Base-by-base conservation (phyloP, 441 rosid species). In the Euphorbia schlechtendalii region DNA sequence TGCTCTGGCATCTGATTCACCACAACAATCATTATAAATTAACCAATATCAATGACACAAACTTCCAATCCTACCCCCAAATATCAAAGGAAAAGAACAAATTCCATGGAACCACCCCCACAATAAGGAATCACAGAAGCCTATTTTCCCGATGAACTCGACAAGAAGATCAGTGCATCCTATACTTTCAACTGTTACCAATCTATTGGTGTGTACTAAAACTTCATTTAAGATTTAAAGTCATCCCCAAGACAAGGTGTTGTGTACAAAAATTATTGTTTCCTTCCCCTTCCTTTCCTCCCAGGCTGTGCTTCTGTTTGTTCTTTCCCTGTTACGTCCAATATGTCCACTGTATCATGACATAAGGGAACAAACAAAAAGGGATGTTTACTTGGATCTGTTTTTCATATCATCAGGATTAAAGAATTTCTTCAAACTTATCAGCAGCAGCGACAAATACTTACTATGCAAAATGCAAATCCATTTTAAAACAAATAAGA, bases 221-320 rank as follows among this genome's bases (percentile, higher is more conserved):
- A 32, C 6, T 6, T 6, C n/a, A n/a, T n/a, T n/a, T n/a, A n/a
- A n/a, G n/a, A n/a, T n/a, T n/a, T n/a, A n/a, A n/a, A n/a, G n/a
- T n/a, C n/a, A n/a, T n/a, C n/a, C n/a, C n/a, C n/a, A n/a, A n/a
- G n/a, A 3, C 40, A 36, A 36, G 40, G 11, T 40, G 4, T 40
- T 40, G 14, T 12, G 56, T 32, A 22, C 40, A 11, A 9, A 59
- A 73, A 69, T 75, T 80, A 86, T 72, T 89, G 98, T 80, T 89
- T 92, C 76, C 92, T 81, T 74, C 94, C 98, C 74, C 96, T 84
- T 74, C 98, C 98, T 77, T 86, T 92, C 87, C 88, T 92, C 17
- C 69, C 71, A 27, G 86, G 80, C 70, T 80, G 98, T 40, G 86
- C 75, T 69, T 86, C 98, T 28, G 71, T 74, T 57, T 79, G 96